Evolutionary conservation across 176 grass and related monocot genomes (phyloP).

Genomic region (Coix lacrymajobi): DNA sequence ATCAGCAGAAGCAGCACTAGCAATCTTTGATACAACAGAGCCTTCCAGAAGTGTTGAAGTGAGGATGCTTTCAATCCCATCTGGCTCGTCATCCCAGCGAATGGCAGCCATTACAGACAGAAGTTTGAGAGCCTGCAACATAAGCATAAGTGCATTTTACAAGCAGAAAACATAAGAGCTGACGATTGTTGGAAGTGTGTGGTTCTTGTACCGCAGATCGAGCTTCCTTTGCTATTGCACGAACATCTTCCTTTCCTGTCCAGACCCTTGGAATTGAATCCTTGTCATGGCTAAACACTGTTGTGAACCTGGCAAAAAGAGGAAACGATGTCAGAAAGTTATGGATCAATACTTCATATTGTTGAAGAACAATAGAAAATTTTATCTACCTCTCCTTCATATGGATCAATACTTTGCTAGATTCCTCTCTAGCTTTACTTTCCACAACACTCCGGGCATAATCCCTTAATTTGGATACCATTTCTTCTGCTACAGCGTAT

Average conservation of each 20-base stretch:
- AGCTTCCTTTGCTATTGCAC: conserved; percentile 82
- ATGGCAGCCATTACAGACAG: conserved; percentile 68
- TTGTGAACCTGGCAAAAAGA: conserved; percentile 59
- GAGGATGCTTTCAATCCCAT: conserved; percentile 68
- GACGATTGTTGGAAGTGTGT: neutral
- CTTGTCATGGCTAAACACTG: conserved; percentile 90
- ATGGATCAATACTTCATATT: neutral
- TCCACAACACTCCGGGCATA: conserved; percentile 65
- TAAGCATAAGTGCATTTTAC: conserved; percentile 10
- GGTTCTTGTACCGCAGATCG: conserved; percentile 59
- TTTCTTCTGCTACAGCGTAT: conserved; percentile 35
- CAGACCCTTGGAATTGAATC: conserved; percentile 96
- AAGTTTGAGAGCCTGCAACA: conserved; percentile 85
- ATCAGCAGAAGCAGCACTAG: conserved; percentile 46
- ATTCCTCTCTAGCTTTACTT: conserved; percentile 94
- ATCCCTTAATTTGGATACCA: conserved; percentile 60
- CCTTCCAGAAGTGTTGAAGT: conserved; percentile 54
- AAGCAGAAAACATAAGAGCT: neutral
- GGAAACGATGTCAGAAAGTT: neutral
- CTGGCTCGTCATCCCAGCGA: conserved; percentile 74
- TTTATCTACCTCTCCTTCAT: conserved; percentile 93
- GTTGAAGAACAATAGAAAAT: neutral
- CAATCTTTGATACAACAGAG: conserved; percentile 41
- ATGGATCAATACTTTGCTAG: conserved; percentile 81
- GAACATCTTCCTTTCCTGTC: conserved; percentile 95